Percentiles rank a stretch among this genome's conserved stretches.
phyloP scores from a whole-genome alignment of 1,284 basidiomycete genomes.

The Sporisorium iseilematis-ciliati region DNA sequence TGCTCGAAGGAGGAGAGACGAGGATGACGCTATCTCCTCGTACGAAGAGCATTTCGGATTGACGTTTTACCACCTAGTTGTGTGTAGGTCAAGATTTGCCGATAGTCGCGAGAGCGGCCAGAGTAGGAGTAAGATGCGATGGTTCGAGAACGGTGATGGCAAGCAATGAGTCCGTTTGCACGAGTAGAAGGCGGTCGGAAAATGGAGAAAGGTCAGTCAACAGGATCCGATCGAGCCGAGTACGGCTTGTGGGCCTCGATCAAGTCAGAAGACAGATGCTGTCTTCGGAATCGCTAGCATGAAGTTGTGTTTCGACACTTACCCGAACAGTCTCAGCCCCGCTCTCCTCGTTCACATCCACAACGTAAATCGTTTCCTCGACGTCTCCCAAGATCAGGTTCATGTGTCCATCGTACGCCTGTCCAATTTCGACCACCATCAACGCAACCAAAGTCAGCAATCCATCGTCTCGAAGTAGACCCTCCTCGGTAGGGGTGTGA shows the following conservation, averaged over 20 bases:
- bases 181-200: too few species aligned
- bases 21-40: conserved; percentile 76
- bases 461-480: too few species aligned
- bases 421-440: not conserved
- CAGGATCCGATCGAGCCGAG: too few species aligned
- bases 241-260: too few species aligned
- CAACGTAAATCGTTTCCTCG: conserved; percentile 77
- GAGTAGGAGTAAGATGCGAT: not conserved
- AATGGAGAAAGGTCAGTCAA: too few species aligned
- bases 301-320: conserved; percentile 54
- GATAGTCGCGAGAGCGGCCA: too few species aligned
- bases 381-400: conserved; percentile 97
- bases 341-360: conserved; percentile 71
- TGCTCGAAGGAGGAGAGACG: conserved; percentile 62
- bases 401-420: conserved; percentile 98
- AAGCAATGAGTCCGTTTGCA: too few species aligned
- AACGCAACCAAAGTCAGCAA: not conserved
- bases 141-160: not conserved
- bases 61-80: conserved; percentile 86
- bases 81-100: too few species aligned
- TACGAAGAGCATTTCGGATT: conserved; percentile 98
- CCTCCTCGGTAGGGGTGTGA: too few species aligned
- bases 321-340: conserved; percentile 72
- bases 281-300: too few species aligned
- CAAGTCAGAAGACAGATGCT: too few species aligned